Conservation (phyloP, 2,329 filamentous ascomycete species). For the Dactylellina drechsleri region DNA sequence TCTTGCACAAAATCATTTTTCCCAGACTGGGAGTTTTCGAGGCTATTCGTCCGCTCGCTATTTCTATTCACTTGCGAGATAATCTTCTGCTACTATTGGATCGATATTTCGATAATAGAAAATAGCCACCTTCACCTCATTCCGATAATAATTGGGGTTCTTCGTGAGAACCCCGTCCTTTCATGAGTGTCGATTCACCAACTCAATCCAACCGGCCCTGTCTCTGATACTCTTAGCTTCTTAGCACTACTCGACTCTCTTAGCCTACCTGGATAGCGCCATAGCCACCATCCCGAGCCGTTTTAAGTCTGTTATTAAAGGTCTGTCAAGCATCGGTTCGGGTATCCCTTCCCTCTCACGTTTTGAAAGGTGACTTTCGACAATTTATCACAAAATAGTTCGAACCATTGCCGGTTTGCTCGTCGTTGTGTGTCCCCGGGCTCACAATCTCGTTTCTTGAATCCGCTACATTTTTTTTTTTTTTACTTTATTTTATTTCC, state of each 20-base stretch:
- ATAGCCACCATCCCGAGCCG: constrained; percentile 4
- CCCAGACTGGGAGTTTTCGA: neutral
- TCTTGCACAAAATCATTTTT: constrained; percentile 13
- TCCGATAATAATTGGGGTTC: constrained; percentile 23
- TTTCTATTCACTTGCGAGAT: neutral
- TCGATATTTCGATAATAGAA: neutral
- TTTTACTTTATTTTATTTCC: neutral
- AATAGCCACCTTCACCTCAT: constrained; percentile 19
- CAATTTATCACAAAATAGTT: constrained; percentile 30
- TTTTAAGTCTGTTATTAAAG: constrained; percentile 34
- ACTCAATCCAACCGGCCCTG: constrained; percentile 9
- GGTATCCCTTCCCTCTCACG: constrained; percentile 26
- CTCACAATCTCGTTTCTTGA: constrained; percentile 37
- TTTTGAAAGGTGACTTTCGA: neutral
- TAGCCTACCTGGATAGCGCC: constrained; percentile 39
- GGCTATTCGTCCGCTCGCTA: constrained; percentile 37
- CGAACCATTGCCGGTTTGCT: constrained; percentile 18
- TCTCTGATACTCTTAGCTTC: constrained; percentile 15
- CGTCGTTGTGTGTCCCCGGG: constrained; percentile 41
- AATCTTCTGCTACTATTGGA: constrained; percentile 1
- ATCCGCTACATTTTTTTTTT: constrained; percentile 6
- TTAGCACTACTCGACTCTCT: constrained; percentile 2
- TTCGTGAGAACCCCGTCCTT: constrained; percentile 27
- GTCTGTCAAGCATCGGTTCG: constrained; percentile 44
- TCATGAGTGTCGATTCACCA: constrained; percentile 7